Percentiles rank a stretch among this genome's conserved stretches.
These are phyloP conservation scores for Esteya vermicola DNA, from an alignment of 2,329 filamentous ascomycete species.

Conservation along the genomic window DNA sequence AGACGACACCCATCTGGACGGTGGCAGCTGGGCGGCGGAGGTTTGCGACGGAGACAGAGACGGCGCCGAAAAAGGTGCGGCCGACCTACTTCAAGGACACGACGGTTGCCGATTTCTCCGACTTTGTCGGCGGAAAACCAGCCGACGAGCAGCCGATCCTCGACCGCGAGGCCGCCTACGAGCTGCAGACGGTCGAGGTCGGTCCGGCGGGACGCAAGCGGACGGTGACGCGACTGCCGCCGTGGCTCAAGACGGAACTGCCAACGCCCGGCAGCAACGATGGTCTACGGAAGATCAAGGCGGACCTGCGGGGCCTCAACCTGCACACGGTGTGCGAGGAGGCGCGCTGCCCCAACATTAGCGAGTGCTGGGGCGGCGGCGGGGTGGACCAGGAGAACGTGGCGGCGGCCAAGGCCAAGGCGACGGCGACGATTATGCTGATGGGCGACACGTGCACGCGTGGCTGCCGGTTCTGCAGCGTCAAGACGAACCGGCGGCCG, in stretches of 20 bases:
- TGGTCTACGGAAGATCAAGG: slow-evolving; percentile 91
- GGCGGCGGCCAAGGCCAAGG: slow-evolving; percentile 68
- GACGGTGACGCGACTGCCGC: slow-evolving; percentile 62
- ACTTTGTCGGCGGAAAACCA: slow-evolving; percentile 35
- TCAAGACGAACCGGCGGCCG: slow-evolving; percentile 71
- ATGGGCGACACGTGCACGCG: slow-evolving; percentile 98
- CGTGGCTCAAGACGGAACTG: slow-evolving; percentile 94
- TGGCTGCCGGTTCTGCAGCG: slow-evolving; percentile 91
- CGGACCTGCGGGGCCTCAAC: slow-evolving; percentile 75
- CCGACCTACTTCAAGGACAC: slow-evolving; percentile 48
- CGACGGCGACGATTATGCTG: slow-evolving; percentile 96
- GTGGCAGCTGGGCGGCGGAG: slow-evolving; percentile 21
- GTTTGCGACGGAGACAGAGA: slow-evolving; percentile 5
- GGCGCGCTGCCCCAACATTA: slow-evolving; percentile 92
- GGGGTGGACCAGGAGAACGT: no score
- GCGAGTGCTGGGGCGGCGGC: slow-evolving; percentile 98
- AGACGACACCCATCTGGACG: no score
- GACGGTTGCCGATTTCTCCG: slow-evolving; percentile 39
- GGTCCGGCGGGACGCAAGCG: slow-evolving; percentile 47
- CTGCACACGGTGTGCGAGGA: slow-evolving; percentile 97
- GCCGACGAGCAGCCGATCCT: slow-evolving; percentile 26
- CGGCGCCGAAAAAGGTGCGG: slow-evolving; percentile 11
- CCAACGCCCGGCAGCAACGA: slow-evolving; percentile 50
- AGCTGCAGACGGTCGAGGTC: slow-evolving; percentile 48
- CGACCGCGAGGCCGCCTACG: slow-evolving; percentile 39